A percentile compares a stretch with the other conserved stretches of the same genome.
Evolutionary conservation across 1,284 basidiomycete species (phyloP).

Genomic region (Exobasidium rhododendri): DNA sequence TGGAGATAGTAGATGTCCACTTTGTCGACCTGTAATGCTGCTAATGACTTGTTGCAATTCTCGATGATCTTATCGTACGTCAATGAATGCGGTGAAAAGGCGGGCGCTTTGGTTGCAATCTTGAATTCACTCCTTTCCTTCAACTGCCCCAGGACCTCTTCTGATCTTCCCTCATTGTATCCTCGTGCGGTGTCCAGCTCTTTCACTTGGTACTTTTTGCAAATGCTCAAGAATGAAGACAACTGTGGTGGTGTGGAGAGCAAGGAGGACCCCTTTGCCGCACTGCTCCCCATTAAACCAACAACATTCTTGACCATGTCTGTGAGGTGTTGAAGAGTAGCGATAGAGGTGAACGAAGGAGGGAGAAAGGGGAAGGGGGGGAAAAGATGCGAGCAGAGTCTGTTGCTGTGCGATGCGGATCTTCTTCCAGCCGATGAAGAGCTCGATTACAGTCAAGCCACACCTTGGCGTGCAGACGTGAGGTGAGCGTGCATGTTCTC

Average conservation of each 20-base stretch:
- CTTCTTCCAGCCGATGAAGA: no score
- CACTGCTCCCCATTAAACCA: conserved; percentile 13
- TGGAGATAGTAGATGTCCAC: conserved; percentile 17
- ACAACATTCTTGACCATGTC: conserved; percentile 15
- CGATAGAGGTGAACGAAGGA: no score
- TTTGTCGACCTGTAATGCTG: conserved; percentile 4
- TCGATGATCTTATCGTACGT: conserved; percentile 7
- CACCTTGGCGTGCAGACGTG: no score
- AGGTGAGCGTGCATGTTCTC: no score
- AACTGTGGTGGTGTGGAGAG: conserved; percentile 1
- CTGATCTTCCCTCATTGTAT: conserved; percentile 13
- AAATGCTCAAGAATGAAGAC: conserved; percentile 6
- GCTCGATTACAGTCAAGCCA: no score
- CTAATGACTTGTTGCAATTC: conserved; percentile 12
- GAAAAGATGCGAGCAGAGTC: no score
- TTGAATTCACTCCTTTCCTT: not conserved
- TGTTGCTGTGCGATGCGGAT: no score
- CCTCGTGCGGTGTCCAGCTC: conserved; percentile 17
- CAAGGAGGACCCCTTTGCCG: not conserved
- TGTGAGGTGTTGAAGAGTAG: not conserved
- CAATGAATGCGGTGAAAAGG: conserved; percentile 8
- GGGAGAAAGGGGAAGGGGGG: no score
- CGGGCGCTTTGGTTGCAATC: conserved; percentile 16
- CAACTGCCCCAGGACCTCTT: conserved; percentile 8
- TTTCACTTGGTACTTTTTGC: conserved; percentile 1